Evolutionary conservation across 345 rosid genomes (phyloP), one percentile per base, ranked within the genome.

Genomic region (Brassica carinata): DNA sequence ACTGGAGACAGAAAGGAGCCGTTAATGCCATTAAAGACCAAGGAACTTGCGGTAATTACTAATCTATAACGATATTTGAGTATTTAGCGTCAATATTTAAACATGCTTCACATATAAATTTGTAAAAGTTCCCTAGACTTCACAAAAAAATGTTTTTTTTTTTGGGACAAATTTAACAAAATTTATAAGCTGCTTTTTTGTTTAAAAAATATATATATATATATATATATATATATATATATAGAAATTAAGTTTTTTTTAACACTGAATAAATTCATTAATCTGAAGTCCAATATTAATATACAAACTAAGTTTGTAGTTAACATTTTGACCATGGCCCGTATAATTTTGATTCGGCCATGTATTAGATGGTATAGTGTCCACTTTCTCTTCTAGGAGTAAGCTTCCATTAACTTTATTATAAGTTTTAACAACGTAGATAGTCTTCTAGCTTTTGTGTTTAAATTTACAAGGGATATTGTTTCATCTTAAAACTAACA

Each of bases 1-100:
- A 95, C 75, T 95, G 98, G 99, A 90, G 98, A 80, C 29, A 76
- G 73, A 70, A 34, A 17, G 99, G 98, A 11, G 97, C 97, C 7
- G 99, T 95, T 30, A 85, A 40, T 70, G 83, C 82, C 3, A 83
- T 95, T 83, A 95, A 95, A 85, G 90, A 95, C 62, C 97, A 95
- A 84, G 96, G 98, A 26, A 14, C 75, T 65, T 90, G 99, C 58
- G 99, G 99, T 93, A 77, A 43, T 14, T 26, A 74, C 53, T n/a
- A 6, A 6, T 36, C 18, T 23, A 34, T n/a, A 53, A 13, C 26
- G 26, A 75, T 55, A 27, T 7, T 53, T 53, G 19, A 64, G 10
- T 17, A 29, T 43, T 38, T 64, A 74, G 27, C 34, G 55, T 43
- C 38, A n/a, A n/a, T n/a, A n/a, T n/a, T n/a, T 55, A 31, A 10